These are phyloP conservation scores for Phytophthora sp. DNA, from an alignment of 352 stramenopile genomes.

Conservation along the genomic window DNA sequence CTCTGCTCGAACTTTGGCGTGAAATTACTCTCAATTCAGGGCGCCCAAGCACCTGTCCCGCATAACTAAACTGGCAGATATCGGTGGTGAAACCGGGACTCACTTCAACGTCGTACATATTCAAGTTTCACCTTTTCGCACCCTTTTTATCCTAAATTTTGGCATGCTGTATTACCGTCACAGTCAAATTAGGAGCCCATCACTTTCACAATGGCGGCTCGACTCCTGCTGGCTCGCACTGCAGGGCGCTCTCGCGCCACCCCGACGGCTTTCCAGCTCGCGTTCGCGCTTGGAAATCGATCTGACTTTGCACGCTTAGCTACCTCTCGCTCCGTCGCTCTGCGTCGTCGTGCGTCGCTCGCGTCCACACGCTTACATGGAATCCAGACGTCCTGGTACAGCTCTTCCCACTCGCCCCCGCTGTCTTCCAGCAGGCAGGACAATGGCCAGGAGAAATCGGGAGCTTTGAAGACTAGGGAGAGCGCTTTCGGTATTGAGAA, in stretches of 20 bases:
- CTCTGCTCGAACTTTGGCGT: conserved; percentile 10
- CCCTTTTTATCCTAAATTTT: too few species aligned
- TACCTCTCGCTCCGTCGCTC: background rate
- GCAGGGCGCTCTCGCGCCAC: conserved; percentile 8
- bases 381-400: conserved; percentile 24
- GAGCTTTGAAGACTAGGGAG: background rate
- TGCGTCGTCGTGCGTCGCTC: conserved; percentile 8
- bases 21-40: conserved; percentile 47
- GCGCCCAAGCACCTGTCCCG: conserved; percentile 23
- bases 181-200: too few species aligned
- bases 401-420: conserved; percentile 10
- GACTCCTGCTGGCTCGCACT: conserved; percentile 22
- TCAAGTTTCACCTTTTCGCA: too few species aligned
- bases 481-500: conserved; percentile 80
- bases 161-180: too few species aligned
- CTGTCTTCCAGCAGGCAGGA: conserved; percentile 4
- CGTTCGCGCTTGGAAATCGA: background rate
- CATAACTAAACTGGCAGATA: too few species aligned
- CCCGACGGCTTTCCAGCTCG: background rate
- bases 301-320: conserved; percentile 3
- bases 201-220: too few species aligned
- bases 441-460: background rate
- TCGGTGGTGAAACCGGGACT: too few species aligned
- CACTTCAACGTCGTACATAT: too few species aligned
- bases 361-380: conserved; percentile 13